These are phyloP conservation scores for Plasmodium blacklocki DNA, from an alignment of 169 alveolate species.

Conservation along the genomic window DNA sequence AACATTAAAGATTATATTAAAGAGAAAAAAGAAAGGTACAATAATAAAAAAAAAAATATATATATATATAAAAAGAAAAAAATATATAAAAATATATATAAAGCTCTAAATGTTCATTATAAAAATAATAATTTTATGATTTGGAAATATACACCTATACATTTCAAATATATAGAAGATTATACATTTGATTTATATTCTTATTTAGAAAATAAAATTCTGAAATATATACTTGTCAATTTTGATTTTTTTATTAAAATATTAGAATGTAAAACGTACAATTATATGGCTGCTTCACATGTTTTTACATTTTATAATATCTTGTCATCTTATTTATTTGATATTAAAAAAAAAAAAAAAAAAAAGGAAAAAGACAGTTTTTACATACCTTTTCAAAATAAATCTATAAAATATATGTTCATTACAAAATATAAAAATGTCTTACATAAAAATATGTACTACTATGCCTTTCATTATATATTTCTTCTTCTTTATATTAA, in stretches of 20 bases:
- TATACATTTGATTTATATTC: too few relatives aligned
- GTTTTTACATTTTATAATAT: slow-evolving; percentile 19
- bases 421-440: slow-evolving; percentile 17
- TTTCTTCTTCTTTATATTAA: slow-evolving; percentile 29
- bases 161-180: too few relatives aligned
- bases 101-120: too few relatives aligned
- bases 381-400: background rate
- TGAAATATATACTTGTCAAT: slow-evolving; percentile 22
- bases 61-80: too few relatives aligned
- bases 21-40: too few relatives aligned
- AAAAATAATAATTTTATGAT: too few relatives aligned
- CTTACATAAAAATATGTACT: slow-evolving; percentile 51
- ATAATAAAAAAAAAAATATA: too few relatives aligned
- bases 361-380: background rate
- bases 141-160: too few relatives aligned
- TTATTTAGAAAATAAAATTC: too few relatives aligned
- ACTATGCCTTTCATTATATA: slow-evolving; percentile 55
- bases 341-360: background rate
- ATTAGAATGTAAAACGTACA: slow-evolving; percentile 35
- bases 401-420: background rate
- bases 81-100: too few relatives aligned
- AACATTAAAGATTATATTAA: too few relatives aligned
- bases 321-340: slow-evolving; percentile 3
- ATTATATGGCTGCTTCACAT: slow-evolving; percentile 70
- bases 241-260: slow-evolving; percentile 43